A percentile compares a stretch with the other conserved stretches of the same genome.
phyloP scores from a whole-genome alignment of 129 eudicot genomes.

The Ambrosia artemisiifolia region DNA sequence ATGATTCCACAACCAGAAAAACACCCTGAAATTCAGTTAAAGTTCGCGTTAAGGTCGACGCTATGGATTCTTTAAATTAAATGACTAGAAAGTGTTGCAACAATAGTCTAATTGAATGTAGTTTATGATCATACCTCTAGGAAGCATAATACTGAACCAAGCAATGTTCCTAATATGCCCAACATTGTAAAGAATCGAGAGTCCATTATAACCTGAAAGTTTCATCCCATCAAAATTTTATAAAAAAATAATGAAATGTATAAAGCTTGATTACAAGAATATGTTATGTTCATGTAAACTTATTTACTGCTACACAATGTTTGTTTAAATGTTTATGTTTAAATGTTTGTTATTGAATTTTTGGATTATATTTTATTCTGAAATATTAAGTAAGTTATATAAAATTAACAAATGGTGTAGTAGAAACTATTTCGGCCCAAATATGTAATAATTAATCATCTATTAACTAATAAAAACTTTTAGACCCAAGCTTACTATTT shows the following conservation, averaged over 20 bases:
- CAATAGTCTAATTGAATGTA: not conserved
- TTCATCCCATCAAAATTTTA: not conserved
- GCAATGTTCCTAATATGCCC: constrained; percentile 74
- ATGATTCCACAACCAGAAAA: constrained; percentile 52
- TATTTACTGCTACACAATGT: too few species aligned
- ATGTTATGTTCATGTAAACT: constrained; percentile 5
- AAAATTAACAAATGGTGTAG: too few species aligned
- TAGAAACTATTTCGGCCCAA: too few species aligned
- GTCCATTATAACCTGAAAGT: constrained; percentile 51
- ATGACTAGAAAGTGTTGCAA: not conserved
- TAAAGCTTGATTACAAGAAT: constrained; percentile 23
- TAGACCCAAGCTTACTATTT: too few species aligned
- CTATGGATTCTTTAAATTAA: not conserved
- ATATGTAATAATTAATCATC: too few species aligned
- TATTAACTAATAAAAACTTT: too few species aligned
- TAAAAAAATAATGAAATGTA: not conserved
- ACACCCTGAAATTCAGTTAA: constrained; percentile 47
- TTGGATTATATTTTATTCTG: too few species aligned
- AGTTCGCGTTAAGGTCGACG: not conserved
- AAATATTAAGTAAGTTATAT: too few species aligned
- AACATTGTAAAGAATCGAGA: constrained; percentile 70
- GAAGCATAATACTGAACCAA: constrained; percentile 76
- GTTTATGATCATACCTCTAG: constrained; percentile 51
- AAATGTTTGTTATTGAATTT: too few species aligned
- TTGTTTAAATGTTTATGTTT: too few species aligned